Conservation (phyloP, 2,329 filamentous ascomycete species). For the Diaporthe humulicola region DNA sequence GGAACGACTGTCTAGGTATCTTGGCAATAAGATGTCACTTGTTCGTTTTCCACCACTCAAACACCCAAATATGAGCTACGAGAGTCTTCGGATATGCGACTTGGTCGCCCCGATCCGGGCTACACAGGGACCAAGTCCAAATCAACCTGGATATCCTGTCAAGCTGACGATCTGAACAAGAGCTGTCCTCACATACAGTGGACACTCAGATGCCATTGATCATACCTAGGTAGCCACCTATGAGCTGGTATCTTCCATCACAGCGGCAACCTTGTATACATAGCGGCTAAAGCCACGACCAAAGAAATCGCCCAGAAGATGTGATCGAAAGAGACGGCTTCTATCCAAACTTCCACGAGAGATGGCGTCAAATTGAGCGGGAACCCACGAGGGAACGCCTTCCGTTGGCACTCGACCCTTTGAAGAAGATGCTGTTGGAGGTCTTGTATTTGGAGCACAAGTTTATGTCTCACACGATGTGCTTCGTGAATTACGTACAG, state of each 20-base stretch:
- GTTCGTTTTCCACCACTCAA: neutral
- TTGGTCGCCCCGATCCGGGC: neutral
- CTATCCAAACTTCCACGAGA: conserved; percentile 16
- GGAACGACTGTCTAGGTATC: neutral
- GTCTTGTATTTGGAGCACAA: conserved; percentile 46
- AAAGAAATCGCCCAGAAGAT: neutral
- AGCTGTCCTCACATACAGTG: neutral
- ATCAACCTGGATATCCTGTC: neutral
- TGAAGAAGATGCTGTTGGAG: conserved; percentile 43
- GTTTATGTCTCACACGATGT: conserved; percentile 37
- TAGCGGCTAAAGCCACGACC: neutral
- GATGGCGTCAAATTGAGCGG: conserved; percentile 23
- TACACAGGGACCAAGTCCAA: neutral
- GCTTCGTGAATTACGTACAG: conserved; percentile 45
- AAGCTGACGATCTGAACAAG: neutral
- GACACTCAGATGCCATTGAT: neutral
- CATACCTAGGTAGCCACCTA: neutral
- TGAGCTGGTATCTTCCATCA: neutral
- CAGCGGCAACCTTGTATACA: neutral
- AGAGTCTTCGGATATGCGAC: neutral
- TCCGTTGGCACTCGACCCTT: conserved; percentile 35
- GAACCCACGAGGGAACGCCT: conserved; percentile 33
- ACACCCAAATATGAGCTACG: neutral
- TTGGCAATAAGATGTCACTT: neutral
- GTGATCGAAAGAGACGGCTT: neutral